These are phyloP conservation scores for Penicillium riverlandense DNA, from an alignment of 495 filamentous ascomycete genomes.

Conservation along the genomic window DNA sequence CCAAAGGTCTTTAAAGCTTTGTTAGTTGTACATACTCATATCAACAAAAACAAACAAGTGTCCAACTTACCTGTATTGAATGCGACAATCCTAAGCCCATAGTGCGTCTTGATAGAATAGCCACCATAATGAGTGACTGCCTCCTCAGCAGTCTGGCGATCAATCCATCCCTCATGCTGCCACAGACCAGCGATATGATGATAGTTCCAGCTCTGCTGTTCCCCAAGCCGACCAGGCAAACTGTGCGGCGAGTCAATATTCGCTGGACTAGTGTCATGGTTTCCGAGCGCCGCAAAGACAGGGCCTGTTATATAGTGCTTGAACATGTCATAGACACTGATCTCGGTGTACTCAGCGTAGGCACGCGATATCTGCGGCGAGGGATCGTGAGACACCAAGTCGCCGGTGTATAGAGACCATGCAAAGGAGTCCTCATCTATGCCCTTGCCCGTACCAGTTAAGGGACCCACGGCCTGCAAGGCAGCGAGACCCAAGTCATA, in stretches of 20 bases:
- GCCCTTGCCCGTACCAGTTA: slow-evolving; percentile 44
- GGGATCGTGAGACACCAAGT: slow-evolving; percentile 48
- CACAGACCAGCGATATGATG: slow-evolving; percentile 44
- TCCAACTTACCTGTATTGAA: slow-evolving; percentile 41
- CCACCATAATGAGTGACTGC: slow-evolving; percentile 43
- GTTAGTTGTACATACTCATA: slow-evolving; percentile 5
- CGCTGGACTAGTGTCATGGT: slow-evolving; percentile 49
- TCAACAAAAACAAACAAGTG: not conserved
- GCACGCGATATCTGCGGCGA: slow-evolving; percentile 36
- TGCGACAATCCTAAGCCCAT: slow-evolving; percentile 42
- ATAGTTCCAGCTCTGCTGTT: slow-evolving; percentile 52
- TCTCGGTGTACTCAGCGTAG: slow-evolving; percentile 45
- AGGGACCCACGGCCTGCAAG: slow-evolving; percentile 47
- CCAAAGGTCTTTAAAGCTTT: slow-evolving; percentile 41
- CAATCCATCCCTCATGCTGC: slow-evolving; percentile 47
- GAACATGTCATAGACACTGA: slow-evolving; percentile 44
- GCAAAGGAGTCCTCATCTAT: slow-evolving; percentile 31
- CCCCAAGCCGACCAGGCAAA: slow-evolving; percentile 44
- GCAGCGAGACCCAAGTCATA: slow-evolving; percentile 52
- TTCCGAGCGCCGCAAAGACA: slow-evolving; percentile 46
- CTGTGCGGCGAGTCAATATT: slow-evolving; percentile 43
- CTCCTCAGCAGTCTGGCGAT: slow-evolving; percentile 27
- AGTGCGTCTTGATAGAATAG: slow-evolving; percentile 42
- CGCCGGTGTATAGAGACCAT: slow-evolving; percentile 50
- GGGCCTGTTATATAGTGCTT: slow-evolving; percentile 49